These are phyloP conservation scores for Neltuma alba DNA, from an alignment of 306 rosid species.

Conservation along the genomic window DNA sequence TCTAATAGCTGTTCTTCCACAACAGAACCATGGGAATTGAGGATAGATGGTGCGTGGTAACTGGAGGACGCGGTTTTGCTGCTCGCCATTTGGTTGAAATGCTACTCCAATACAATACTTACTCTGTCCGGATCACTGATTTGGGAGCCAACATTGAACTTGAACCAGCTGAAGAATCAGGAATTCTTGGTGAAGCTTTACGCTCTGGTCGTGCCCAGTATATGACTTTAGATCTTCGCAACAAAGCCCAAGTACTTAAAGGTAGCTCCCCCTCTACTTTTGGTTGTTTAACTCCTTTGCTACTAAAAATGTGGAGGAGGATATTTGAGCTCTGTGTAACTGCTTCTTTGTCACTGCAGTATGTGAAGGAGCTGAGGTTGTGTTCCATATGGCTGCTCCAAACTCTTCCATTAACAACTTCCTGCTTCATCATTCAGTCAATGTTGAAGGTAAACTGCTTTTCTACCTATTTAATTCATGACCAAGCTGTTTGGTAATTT, in stretches of 20 bases:
- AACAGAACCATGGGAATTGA: constrained; percentile 44
- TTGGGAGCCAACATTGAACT: constrained; percentile 65
- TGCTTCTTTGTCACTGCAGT: constrained; percentile 46
- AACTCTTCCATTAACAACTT: constrained; percentile 79
- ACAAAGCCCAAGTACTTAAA: constrained; percentile 67
- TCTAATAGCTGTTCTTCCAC: neutral
- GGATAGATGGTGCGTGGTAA: constrained; percentile 83
- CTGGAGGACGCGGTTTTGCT: constrained; percentile 96
- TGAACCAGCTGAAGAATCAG: constrained; percentile 62
- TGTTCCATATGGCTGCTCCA: constrained; percentile 98
- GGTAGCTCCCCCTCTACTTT: constrained; percentile 33
- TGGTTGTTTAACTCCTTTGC: neutral
- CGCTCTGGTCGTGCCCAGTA: constrained; percentile 78
- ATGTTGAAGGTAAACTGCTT: constrained; percentile 69
- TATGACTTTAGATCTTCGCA: constrained; percentile 72
- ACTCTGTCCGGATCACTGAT: constrained; percentile 79
- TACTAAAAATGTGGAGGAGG: neutral
- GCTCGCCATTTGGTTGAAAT: constrained; percentile 89
- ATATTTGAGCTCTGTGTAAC: neutral
- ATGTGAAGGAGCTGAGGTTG: constrained; percentile 81
- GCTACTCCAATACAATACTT: constrained; percentile 56
- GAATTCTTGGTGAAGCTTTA: constrained; percentile 72
- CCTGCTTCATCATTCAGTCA: constrained; percentile 87
- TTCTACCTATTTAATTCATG: neutral
- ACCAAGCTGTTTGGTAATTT: neutral